phyloP scores from a whole-genome alignment of 2,329 filamentous ascomycete genomes.

The Aspergillus eucalypticola region DNA sequence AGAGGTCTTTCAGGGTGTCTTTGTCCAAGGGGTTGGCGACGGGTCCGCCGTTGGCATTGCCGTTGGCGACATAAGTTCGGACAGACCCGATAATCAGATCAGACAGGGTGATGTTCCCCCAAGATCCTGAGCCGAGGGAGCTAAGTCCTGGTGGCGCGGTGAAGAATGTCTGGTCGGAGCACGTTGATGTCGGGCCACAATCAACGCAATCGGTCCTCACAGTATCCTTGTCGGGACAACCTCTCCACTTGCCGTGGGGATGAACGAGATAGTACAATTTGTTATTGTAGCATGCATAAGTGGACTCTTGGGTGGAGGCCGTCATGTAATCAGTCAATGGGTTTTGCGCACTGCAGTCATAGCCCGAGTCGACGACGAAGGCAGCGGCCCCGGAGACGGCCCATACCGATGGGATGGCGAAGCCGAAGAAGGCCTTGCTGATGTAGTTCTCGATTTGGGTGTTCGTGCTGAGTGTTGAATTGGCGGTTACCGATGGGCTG shows the following conservation, averaged over 20 bases:
- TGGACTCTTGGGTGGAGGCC: neutral
- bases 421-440: slow-evolving; percentile 1
- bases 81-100: neutral
- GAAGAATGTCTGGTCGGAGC: neutral
- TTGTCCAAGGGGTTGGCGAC: neutral
- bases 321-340: neutral
- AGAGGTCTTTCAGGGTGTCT: neutral
- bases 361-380: neutral
- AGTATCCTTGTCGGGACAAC: neutral
- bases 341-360: neutral
- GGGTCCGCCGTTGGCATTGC: neutral
- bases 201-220: neutral
- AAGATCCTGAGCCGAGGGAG: neutral
- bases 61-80: neutral
- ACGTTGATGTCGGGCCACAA: neutral
- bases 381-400: neutral
- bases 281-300: neutral
- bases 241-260: neutral
- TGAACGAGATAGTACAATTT: neutral
- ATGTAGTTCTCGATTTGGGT: neutral
- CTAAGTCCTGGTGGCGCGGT: neutral
- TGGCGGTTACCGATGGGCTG: neutral
- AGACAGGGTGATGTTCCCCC: neutral
- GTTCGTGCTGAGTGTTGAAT: too few relatives aligned
- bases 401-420: neutral